phyloP scores from a whole-genome alignment of 1,284 basidiomycete species.

The Fistulina hepatica region DNA sequence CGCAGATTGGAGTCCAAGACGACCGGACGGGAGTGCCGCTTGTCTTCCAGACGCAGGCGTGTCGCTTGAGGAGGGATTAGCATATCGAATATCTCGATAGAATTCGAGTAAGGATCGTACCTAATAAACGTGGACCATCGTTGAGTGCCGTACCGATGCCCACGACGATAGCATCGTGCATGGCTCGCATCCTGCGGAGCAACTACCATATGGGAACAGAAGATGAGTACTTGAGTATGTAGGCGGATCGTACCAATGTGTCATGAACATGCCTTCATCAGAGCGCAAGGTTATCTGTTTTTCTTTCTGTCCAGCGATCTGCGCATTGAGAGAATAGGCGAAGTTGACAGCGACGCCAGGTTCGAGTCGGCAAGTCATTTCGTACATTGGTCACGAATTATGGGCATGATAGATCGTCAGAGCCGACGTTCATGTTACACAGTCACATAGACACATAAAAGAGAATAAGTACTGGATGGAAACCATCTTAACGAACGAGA shows the following conservation, averaged over 20 bases:
- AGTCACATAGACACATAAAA: too few species aligned
- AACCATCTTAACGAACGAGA: too few species aligned
- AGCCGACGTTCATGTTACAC: too few species aligned
- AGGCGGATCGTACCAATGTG: constrained; percentile 62
- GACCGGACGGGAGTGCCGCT: constrained; percentile 57
- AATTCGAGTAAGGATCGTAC: constrained; percentile 36
- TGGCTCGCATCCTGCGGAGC: constrained; percentile 59
- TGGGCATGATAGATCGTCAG: too few species aligned
- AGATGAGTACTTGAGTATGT: too few species aligned
- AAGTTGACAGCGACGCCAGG: constrained; percentile 92
- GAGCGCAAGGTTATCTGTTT: constrained; percentile 78
- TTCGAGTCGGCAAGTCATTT: too few species aligned
- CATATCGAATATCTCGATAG: constrained; percentile 1
- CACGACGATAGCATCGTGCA: constrained; percentile 90
- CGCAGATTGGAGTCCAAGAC: constrained; percentile 74
- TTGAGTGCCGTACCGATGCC: constrained; percentile 86
- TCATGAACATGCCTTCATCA: constrained; percentile 86
- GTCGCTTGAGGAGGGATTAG: constrained; percentile 29
- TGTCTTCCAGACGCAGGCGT: constrained; percentile 30
- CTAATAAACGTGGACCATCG: constrained; percentile 89
- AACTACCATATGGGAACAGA: not conserved
- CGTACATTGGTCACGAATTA: too few species aligned
- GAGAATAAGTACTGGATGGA: too few species aligned
- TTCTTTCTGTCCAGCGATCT: constrained; percentile 74
- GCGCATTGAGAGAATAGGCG: constrained; percentile 90